Base-by-base conservation (phyloP, 257 asterid genomes). In the Ocimum tenuiflorum region DNA sequence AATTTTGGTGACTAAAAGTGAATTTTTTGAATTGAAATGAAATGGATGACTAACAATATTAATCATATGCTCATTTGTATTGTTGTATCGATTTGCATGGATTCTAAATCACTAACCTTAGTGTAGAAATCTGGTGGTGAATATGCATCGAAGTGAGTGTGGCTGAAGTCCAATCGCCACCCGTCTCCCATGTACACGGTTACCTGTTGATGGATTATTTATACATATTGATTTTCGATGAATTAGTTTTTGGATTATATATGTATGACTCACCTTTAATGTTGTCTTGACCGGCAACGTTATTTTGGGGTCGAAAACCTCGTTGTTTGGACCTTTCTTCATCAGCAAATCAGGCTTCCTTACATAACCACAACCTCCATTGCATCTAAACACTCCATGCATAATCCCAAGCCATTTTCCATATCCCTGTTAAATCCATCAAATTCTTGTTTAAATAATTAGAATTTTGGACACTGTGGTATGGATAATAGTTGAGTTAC, bases 81-180 rank as follows among this genome's bases (percentile, higher is more conserved):
- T 1, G 31, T 1, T 24, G 1, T 24, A 24, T 1, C 1, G 31
- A 1, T 4, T 1, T 24, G 31, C 31, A 24, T 24, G 6, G 5
- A 31, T 31, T 31, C 6, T 31, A 4, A 0, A 1, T 31, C 20
- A 63, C 84, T 47, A 38, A 89, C 95, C 97, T 85, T 83, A 17
- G 97, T 77, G 41, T 85, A 90, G 73, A 90, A 90, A 73, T 87
- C 95, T 0, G 97, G 97, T 3, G 97, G 97, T 13, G 94, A 90
- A 68, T 79, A 90, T 13, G 91, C n/a, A 69, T 90, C 95, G 15
- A 90, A 90, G 67, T 90, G 94, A 1, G 95, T 90, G 41, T 83
- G 97, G 75, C 94, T 87, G 84, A 90, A 90, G 70, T 90, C 95
- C 68, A 85, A 63, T 52, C 89, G 83, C 95, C 94, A 87, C 36